A percentile compares a stretch with the other conserved stretches of the same genome.
These are phyloP conservation scores for Trichosporon inkin DNA, from an alignment of 1,284 basidiomycete species.

Conservation along the genomic window DNA sequence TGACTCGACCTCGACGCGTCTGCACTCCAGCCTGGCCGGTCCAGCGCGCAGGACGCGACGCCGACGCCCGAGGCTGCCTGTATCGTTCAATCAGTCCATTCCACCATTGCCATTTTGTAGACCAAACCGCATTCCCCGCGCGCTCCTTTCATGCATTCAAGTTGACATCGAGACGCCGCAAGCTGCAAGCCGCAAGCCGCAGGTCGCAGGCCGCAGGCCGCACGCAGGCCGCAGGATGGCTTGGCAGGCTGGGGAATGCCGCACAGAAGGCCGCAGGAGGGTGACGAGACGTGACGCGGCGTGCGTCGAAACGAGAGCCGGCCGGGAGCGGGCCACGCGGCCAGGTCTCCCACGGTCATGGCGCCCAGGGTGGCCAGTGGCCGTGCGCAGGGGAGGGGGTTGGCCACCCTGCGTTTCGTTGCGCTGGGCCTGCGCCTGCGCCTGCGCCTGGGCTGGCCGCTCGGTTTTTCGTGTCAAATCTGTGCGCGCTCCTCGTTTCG, in stretches of 20 bases:
- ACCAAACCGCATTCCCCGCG: background rate
- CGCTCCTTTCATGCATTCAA: too few relatives aligned
- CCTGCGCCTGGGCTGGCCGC: background rate
- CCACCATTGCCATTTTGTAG: background rate
- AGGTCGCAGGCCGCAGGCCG: too few relatives aligned
- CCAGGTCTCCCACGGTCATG: too few relatives aligned
- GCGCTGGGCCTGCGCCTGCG: too few relatives aligned
- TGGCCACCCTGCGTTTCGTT: too few relatives aligned
- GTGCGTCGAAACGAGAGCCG: too few relatives aligned
- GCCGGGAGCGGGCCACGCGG: too few relatives aligned
- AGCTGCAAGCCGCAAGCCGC: background rate
- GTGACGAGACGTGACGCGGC: background rate
- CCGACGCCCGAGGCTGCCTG: slow-evolving; percentile 8
- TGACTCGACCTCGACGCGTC: background rate
- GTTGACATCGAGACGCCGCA: too few relatives aligned
- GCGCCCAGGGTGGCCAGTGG: background rate
- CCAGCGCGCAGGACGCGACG: background rate
- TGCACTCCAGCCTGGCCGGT: background rate
- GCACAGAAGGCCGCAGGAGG: background rate
- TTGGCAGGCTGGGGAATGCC: too few relatives aligned
- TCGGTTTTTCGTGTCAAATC: slow-evolving; percentile 1
- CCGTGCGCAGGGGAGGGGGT: background rate
- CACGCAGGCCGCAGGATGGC: too few relatives aligned
- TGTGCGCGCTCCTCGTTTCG: background rate
- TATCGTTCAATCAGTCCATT: slow-evolving; percentile 2